phyloP scores from a whole-genome alignment of 129 eudicot species.

The carrot (Daucus carota) region DH1_v3.0 NC_030381.2:40283001-40283500 shows the following conservation, averaged over 20 bases:
- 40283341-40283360: conserved; percentile 11
- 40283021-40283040: too few species aligned
- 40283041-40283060: too few species aligned
- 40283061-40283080: too few species aligned
- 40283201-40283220: neutral
- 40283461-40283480: conserved; percentile 95
- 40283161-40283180: neutral
- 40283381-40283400: conserved; percentile 17
- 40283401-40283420: neutral
- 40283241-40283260: neutral
- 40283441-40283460: conserved; percentile 87
- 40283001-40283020: too few species aligned
- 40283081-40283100: too few species aligned
- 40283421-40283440: conserved; percentile 36
- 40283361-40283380: neutral
- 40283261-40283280: conserved; percentile 1
- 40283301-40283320: conserved; percentile 3
- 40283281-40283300: neutral
- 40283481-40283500: conserved; percentile 87
- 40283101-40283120: too few species aligned
- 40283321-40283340: neutral
- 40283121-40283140: neutral
- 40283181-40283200: neutral
- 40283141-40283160: neutral
- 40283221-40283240: neutral